phyloP scores from a whole-genome alignment of 768 basidiomycete species.

The Amanita muscaria region DNA sequence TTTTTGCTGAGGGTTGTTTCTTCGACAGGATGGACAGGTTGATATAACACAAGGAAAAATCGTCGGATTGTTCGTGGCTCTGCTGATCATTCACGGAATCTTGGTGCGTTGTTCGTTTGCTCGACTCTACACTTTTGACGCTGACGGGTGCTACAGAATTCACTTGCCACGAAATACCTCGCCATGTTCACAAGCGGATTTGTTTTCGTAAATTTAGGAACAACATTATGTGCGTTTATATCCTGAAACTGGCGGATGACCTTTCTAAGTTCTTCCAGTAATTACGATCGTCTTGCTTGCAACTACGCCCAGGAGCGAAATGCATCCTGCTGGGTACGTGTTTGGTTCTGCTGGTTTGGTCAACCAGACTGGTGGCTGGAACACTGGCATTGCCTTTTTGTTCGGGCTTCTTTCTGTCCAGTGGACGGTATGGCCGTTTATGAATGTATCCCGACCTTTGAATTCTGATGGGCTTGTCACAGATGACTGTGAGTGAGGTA shows the following conservation, averaged over 20 bases:
- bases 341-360: slow-evolving; percentile 68
- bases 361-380: slow-evolving; percentile 78
- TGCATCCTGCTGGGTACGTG: slow-evolving; percentile 75
- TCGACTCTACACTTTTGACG: not conserved
- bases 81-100: slow-evolving; percentile 72
- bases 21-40: slow-evolving; percentile 47
- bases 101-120: slow-evolving; percentile 32
- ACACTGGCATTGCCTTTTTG: slow-evolving; percentile 71
- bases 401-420: slow-evolving; percentile 83
- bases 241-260: not conserved
- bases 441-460: not conserved
- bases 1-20: no score
- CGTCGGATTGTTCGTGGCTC: slow-evolving; percentile 68
- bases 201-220: slow-evolving; percentile 83
- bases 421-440: slow-evolving; percentile 56
- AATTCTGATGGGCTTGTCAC: slow-evolving; percentile 3
- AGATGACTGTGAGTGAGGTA: slow-evolving; percentile 47
- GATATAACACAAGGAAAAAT: slow-evolving; percentile 60
- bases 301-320: slow-evolving; percentile 60
- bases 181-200: slow-evolving; percentile 68
- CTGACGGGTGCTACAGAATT: slow-evolving; percentile 37
- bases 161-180: slow-evolving; percentile 64
- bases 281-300: slow-evolving; percentile 82
- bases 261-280: slow-evolving; percentile 29
- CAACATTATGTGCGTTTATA: slow-evolving; percentile 47